Evolutionary conservation across 495 filamentous ascomycete genomes (phyloP), one percentile per base, ranked within the genome.

Genomic region (Penicillium paxilli): DNA sequence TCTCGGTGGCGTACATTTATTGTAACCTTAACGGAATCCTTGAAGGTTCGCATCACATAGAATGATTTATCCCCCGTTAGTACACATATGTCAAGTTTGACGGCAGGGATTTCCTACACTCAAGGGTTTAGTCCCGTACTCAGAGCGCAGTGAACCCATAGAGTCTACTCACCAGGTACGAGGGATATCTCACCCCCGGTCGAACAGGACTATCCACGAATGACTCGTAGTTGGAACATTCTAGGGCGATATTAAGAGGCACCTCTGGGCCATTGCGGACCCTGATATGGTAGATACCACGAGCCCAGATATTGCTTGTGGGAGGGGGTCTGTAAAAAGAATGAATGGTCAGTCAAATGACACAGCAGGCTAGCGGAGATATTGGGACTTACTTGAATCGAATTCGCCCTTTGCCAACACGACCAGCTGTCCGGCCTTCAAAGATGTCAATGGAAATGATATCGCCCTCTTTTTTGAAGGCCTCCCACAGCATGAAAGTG

Each of bases 371-470:
- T 14, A 40, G 16, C 35, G 19, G 35, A 42, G 6, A 47, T 3
- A 45, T 8, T 8, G 12, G 51, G 17, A 53, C 69, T 23, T 48
- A 80, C 78, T 57, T 74, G 44, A 81, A 81, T 0, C 75, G 67
- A n/a, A 81, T 51, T 11, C 67, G 66, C 4, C 66, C 78, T 28
- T 52, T 63, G 1, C 58, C 53, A 10, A 51, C 51, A 37, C 65
- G 40, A 12, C 59, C 49, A 9, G 69, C 74, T 19, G 66, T 57
- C 7, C 38, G 30, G 48, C 77, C 65, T 32, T 74, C 72, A 25
- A 67, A 76, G 1, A 81, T 59, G 22, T 80, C 77, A 44, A 82
- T 78, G 0, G 67, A 64, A 12, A 61, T 54, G 19, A 81, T 62
- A 4, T 57, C 55, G 0, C 79, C 79, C 44, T 82, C 65, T 2